phyloP scores from a whole-genome alignment of 164 flowering plant genomes.

The Chimonanthus salicifolius region DNA sequence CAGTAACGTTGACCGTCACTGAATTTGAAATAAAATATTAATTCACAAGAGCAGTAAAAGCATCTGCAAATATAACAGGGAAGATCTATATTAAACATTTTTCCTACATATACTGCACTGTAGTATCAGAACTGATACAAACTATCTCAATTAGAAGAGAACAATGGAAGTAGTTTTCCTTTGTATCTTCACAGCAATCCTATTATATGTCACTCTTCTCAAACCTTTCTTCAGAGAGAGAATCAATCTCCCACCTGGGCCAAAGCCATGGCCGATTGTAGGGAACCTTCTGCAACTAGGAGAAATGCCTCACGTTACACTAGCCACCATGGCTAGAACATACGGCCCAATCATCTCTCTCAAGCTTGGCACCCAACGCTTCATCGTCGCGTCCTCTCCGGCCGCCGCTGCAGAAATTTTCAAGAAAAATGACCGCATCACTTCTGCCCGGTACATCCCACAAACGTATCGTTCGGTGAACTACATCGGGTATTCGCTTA shows the following conservation, averaged over 20 bases:
- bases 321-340: constrained; percentile 16
- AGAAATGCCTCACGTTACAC: constrained; percentile 17
- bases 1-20: too few relatives aligned
- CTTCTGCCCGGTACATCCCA: constrained; percentile 22
- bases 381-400: constrained; percentile 29
- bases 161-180: too few relatives aligned
- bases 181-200: too few relatives aligned
- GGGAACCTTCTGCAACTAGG: constrained; percentile 28
- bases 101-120: too few relatives aligned
- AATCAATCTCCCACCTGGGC: constrained; percentile 28
- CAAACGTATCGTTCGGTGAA: constrained; percentile 8
- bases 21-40: too few relatives aligned
- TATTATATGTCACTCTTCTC: too few relatives aligned
- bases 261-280: constrained; percentile 27
- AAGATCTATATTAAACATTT: too few relatives aligned
- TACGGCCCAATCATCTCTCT: constrained; percentile 32
- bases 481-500: background rate
- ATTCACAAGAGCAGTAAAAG: too few relatives aligned
- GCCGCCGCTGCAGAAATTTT: constrained; percentile 28
- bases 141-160: too few relatives aligned
- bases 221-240: too few relatives aligned
- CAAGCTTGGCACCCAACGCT: constrained; percentile 19
- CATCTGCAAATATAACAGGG: too few relatives aligned
- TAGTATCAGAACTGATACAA: too few relatives aligned
- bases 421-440: constrained; percentile 28